Percentiles rank a stretch among this genome's conserved stretches.
Conservation (phyloP, 2,329 filamentous ascomycete species). For the Nemania sp. region DNA sequence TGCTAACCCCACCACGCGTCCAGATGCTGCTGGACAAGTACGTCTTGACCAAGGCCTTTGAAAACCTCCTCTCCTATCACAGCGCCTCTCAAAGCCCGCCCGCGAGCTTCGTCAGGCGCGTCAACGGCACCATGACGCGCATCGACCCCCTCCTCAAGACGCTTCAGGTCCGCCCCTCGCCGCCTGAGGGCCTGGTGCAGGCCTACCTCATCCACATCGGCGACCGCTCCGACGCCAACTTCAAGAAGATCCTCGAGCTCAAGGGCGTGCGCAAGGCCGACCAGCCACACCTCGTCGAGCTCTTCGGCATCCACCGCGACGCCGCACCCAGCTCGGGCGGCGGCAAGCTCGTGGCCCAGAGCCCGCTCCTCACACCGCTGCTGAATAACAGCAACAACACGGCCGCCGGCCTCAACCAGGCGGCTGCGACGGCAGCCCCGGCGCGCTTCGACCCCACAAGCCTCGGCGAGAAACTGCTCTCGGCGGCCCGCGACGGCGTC, state of each 20-base stretch:
- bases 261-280: conserved; percentile 90
- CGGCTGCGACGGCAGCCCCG: conserved; percentile 39
- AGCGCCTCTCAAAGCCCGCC: conserved; percentile 52
- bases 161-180: conserved; percentile 87
- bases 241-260: conserved; percentile 92
- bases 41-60: conserved; percentile 79
- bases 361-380: conserved; percentile 71
- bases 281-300: conserved; percentile 79
- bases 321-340: conserved; percentile 62
- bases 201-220: conserved; percentile 97
- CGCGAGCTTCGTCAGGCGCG: conserved; percentile 79
- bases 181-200: conserved; percentile 91
- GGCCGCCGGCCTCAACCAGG: conserved; percentile 48
- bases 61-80: conserved; percentile 70
- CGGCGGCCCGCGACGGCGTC: conserved; percentile 81
- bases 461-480: conserved; percentile 86
- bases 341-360: conserved; percentile 71
- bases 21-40: conserved; percentile 97
- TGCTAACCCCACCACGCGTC: conserved; percentile 7
- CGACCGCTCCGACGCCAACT: conserved; percentile 91
- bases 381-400: conserved; percentile 53
- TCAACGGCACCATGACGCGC: conserved; percentile 80
- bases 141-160: conserved; percentile 95
- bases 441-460: conserved; percentile 76
- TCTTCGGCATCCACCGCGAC: conserved; percentile 82